Evolutionary conservation across 2,329 filamentous ascomycete species (phyloP), one percentile per base, ranked within the genome.

Genomic region (Pyricularia sp.): DNA sequence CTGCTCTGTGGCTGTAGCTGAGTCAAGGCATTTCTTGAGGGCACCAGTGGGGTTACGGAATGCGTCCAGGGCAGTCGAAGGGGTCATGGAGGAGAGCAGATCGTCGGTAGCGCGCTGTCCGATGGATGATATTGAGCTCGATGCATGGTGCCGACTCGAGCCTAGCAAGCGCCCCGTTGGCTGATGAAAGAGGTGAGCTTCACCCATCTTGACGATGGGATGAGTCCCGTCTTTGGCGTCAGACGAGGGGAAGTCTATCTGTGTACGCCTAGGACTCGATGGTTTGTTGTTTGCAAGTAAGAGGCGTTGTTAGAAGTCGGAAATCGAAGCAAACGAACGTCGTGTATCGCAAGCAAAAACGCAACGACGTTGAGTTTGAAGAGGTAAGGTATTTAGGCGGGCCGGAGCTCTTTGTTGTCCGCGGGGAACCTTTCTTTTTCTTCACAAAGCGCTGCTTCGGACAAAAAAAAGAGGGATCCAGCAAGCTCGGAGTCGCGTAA

Each of bases 1-100:
- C 70, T 88, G 84, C 74, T 93, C 88, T 28, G 83, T 77, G 3
- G 81, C 76, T 1, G 87, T 86, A 19, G 88, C 84, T 44, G 78
- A 78, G 66, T 86, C 82, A 66, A 91, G 81, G 71, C 86, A 89
- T 61, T 75, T 72, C 71, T 81, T 82, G 22, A 88, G 73, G 57
- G 78, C 73, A 44, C 81, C 82, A 4, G 77, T 79, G 24, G 82
- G 81, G 62, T 77, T 77, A 61, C 79, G 79, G 68, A 90, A 81
- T 19, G 85, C 82, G 66, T 86, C 81, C 66, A 88, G 77, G 30
- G 83, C 86, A 31, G 81, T 81, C 49, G 82, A 77, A 1, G 88
- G 88, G 4, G 83, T 81, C 31, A 90, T 78, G 70, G 84, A 81
- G 66, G 81, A 76, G 65, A 90, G 78, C 49, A 90, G 78, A 68